Evolutionary conservation across 2,329 filamentous ascomycete genomes (phyloP), one percentile per base, ranked within the genome.

Genomic region (Botryotinia convoluta): DNA sequence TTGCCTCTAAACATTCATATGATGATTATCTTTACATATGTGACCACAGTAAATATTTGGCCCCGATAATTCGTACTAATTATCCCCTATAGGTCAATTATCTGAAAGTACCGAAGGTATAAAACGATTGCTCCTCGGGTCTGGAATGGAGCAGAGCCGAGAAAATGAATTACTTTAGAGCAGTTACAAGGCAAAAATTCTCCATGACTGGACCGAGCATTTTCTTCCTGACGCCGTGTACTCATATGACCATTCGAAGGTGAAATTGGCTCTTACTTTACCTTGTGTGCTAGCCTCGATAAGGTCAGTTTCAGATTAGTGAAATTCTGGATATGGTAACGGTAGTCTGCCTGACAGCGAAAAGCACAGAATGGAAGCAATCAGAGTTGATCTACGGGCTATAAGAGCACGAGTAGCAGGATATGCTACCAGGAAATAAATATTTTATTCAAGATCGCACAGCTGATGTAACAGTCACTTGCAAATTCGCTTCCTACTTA

Each of bases 321-420:
- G n/a, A n/a, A n/a, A n/a, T n/a, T n/a, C n/a, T n/a, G n/a, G n/a
- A n/a, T n/a, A n/a, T n/a, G n/a, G n/a, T n/a, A n/a, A n/a, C n/a
- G n/a, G n/a, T n/a, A n/a, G 5, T 1, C 26, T n/a, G 7, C 0
- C 12, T 7, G 26, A 16, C 26, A 51, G 48, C 16, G 12, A 14
- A n/a, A 51, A 16, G 10, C 26, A 51, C 26, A 51, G 1, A 51
- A n/a, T 7, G 2, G 10, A 4, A n/a, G 48, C 5, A 0, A 51
- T 3, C 0, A 4, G 2, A n/a, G 12, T 16, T n/a, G 0, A 3
- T 16, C 5, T n/a, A n/a, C 4, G 1, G 5, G 2, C 3, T 16
- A 4, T 0, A 6, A 6, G 14, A 51, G 48, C 14, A 14, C 26
- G n/a, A 51, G 5, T 3, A 2, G 3, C 12, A 51, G 26, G 1